These are phyloP conservation scores for Dissophora ornata DNA, from an alignment of 192 early-diverging fungal species.

Conservation along the genomic window DNA sequence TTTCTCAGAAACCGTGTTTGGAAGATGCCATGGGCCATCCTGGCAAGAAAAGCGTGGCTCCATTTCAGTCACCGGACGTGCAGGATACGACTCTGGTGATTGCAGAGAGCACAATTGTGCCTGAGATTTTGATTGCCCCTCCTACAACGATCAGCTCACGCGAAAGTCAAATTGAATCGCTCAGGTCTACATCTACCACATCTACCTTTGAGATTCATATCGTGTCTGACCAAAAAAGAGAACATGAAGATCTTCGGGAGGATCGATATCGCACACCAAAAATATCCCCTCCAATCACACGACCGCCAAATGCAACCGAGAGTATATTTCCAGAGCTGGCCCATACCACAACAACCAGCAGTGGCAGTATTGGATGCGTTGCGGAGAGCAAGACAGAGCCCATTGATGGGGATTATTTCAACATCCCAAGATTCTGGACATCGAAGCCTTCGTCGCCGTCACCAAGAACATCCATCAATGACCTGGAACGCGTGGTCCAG, in stretches of 20 bases:
- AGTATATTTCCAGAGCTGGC: conserved; percentile 27
- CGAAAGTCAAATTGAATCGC: neutral
- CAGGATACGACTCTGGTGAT: no score
- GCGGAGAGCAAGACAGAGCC: neutral
- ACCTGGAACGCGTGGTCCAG: neutral
- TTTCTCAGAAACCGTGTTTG: neutral
- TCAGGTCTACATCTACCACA: neutral
- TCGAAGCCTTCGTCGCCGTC: neutral
- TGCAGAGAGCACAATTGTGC: neutral
- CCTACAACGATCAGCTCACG: conserved; percentile 19
- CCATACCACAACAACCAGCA: neutral
- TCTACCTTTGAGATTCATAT: neutral
- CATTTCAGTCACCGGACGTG: no score
- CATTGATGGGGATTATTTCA: neutral
- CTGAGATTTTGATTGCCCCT: conserved; percentile 32
- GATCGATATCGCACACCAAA: neutral
- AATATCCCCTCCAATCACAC: neutral
- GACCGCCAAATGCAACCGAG: conserved; percentile 19
- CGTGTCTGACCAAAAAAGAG: neutral
- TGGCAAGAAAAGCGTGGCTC: no score
- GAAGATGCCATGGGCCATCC: no score
- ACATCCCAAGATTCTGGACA: neutral
- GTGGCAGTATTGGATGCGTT: neutral
- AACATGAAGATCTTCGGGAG: neutral
- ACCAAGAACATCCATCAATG: neutral